Base-by-base conservation (phyloP, 371 early-diverging fungal genomes). In the Mucor saturninus region DNA sequence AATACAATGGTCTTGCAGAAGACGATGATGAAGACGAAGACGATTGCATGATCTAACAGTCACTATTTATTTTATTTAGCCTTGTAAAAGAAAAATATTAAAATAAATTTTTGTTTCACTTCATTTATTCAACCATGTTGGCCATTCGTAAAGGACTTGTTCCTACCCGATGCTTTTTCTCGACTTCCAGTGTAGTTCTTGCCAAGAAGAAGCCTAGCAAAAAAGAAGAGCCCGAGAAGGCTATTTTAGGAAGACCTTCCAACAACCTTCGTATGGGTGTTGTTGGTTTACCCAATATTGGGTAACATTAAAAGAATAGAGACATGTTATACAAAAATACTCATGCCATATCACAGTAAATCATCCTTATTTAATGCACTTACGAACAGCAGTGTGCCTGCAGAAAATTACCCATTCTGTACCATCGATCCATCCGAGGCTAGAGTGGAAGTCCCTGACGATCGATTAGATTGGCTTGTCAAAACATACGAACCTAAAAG, bases 211-310 rank as follows among this genome's bases (percentile, higher is more conserved):
- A 30, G 5, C 15, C 10, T 3, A 63, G 38, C 9, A 69, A 61
- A 15, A 46, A 61, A 15, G 59, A 54, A 39, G 40, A 21, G 4
- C n/a, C 52, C 26, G 64, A 69, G 30, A 69, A 61, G 21, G 89
- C 86, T 69, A 43, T 83, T n/a, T 59, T 83, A 9, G 80, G 83
- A 29, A 67, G 90, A 55, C 90, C 91, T 52, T 83, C 89, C 35
- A 92, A 93, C 75, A 95, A 95, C 80, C 77, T 98, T 65, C 91
- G 93, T 76, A 93, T 97, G 85, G 98, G 92, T 62, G 82, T 98
- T 26, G 98, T 99, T 42, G 98, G 98, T 48, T 75, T 99, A 59
- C 99, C 99, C 67, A 99, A 99, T 77, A 95, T 97, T 69, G 99
- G 93, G 82, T 81, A 80, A 46, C n/a, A 21, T n/a, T 14, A 42